Evolutionary conservation across 768 basidiomycete genomes (phyloP), one percentile per base, ranked within the genome.

Genomic region (Hemileccinum impolitum): DNA sequence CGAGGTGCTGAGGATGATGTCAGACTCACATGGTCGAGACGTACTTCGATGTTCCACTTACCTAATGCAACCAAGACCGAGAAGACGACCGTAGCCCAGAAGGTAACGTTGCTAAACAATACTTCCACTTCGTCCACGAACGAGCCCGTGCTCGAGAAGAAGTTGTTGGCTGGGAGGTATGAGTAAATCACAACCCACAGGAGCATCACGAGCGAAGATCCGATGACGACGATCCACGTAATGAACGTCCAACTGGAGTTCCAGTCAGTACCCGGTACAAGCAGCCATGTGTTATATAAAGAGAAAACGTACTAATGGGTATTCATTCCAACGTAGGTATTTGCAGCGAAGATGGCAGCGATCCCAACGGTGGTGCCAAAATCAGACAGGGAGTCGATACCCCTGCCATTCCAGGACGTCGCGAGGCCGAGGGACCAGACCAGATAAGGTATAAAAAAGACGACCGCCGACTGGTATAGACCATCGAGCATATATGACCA

Each of bases 401-500:
- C 80, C 58, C 72, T 84, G 25, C 92, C 93, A 55, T 84, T 85
- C 84, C 84, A 91, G 10, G 89, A 86, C 1, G 77, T 68, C 3
- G 83, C 74, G 14, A 76, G 67, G 5, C 84, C 86, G 14, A 85
- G 63, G 1, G 77, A 78, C 84, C 88, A 89, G 18, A 77, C 79
- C 39, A 82, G 64, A 64, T 81, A 96, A 0, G 94, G 91, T 59
- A 97, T 75, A 72, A 87, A 94, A 71, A 85, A 94, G 28, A 93
- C 80, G 50, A 91, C 80, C 0, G 73, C 82, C 0, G 94, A 95
- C 62, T 98, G 95, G 68, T 96, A 97, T 30, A 97, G 70, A 23
- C 94, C 94, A 64, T 98, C 95, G 7, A 81, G 65, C 90, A 97
- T 96, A 70, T 94, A 96, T 47, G 85, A 63, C 92, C 93, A 97